These are phyloP conservation scores for Orbilia blumenaviensis DNA, from an alignment of 2,329 filamentous ascomycete species.

Conservation along the genomic window DNA sequence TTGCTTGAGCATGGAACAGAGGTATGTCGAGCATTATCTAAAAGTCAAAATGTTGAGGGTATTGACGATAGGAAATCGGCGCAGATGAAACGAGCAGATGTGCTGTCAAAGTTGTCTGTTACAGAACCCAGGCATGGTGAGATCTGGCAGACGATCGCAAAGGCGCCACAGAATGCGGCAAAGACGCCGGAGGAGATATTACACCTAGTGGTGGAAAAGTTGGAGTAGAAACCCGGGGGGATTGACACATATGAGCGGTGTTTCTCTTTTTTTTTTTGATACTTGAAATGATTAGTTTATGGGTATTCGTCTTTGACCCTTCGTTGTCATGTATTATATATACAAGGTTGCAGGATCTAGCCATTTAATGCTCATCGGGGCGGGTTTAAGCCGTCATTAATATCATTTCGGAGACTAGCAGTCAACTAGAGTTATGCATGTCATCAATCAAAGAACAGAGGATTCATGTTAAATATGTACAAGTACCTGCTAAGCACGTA, in stretches of 20 bases:
- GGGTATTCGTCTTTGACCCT: neutral
- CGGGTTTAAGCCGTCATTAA: too few relatives aligned
- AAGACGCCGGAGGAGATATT: constrained; percentile 82
- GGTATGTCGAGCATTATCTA: constrained; percentile 60
- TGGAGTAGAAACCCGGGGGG: constrained; percentile 61
- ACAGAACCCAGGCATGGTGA: constrained; percentile 94
- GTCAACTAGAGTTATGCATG: too few relatives aligned
- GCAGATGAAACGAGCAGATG: constrained; percentile 83
- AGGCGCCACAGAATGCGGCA: constrained; percentile 82
- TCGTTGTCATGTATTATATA: neutral
- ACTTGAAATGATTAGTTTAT: too few relatives aligned
- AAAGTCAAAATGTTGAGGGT: constrained; percentile 17
- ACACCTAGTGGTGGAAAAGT: constrained; percentile 74
- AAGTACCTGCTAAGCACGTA: neutral
- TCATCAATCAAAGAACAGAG: neutral
- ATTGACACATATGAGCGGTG: neutral
- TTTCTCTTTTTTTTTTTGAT: constrained; percentile 3
- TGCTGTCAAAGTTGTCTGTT: constrained; percentile 79
- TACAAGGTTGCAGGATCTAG: neutral
- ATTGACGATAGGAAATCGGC: neutral
- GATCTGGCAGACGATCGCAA: constrained; percentile 84
- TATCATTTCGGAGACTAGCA: too few relatives aligned
- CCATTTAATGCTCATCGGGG: neutral
- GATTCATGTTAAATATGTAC: neutral
- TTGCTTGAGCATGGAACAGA: constrained; percentile 89